Evolutionary conservation across 345 rosid species (phyloP), one percentile per base, ranked within the genome.

Genomic region (Heritiera fomes): DNA sequence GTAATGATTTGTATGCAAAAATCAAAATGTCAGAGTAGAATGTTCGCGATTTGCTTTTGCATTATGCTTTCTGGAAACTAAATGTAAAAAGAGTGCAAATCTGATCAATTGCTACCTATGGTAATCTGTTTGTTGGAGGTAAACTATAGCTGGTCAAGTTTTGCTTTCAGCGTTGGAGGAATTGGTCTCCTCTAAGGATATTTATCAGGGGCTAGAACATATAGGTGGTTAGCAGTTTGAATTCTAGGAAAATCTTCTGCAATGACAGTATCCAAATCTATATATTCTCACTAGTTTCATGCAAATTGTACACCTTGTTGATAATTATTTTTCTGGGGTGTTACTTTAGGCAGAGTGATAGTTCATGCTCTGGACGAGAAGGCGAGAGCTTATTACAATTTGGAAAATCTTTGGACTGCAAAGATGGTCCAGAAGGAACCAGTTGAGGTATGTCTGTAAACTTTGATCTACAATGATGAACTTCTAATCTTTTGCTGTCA

Each of bases 351-450:
- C 53, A 50, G 53, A 13, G 53, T 50, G 53, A 13, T 12, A 50
- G 53, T 50, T 13, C 53, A 50, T 50, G 53, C 53, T 50, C 53
- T 50, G 1, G 53, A 50, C 4, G 53, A 50, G 88, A 90, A 92
- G 76, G 99, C 99, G 8, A 90, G 99, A 41, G 43, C 43, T 80
- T 93, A 93, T 77, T 95, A 91, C 85, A 82, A 91, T 82, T 85
- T 93, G 87, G 99, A 95, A 85, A 81, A 79, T 53, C 87, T 92
- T 71, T 90, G 97, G 94, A 78, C 80, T 61, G 41, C 81, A 9
- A 81, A 77, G 63, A n/a, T 73, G 58, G 68, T 83, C 15, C 78
- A 67, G 45, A 70, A 76, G 63, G 94, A 92, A 63, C 75, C 87
- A 2, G 80, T 72, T 78, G 84, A 89, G 91, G 95, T 90, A 84